phyloP scores from a whole-genome alignment of 2,329 filamentous ascomycete genomes.

The Periglandula ipomoeae region DNA sequence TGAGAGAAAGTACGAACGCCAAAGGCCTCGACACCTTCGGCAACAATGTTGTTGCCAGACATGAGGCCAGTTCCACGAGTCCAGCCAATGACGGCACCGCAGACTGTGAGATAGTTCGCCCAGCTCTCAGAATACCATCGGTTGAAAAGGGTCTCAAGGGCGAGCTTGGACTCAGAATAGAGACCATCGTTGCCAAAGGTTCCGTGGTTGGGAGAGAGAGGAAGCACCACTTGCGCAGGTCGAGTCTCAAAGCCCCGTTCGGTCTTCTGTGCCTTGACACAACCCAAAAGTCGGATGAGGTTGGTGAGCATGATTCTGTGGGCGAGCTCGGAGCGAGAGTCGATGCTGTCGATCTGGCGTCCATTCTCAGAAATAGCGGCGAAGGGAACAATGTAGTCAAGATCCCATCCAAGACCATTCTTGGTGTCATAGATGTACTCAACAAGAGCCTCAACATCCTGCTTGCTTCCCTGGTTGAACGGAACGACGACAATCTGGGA shows the following conservation, averaged over 20 bases:
- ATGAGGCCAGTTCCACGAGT: constrained; percentile 97
- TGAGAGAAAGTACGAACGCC: constrained; percentile 98
- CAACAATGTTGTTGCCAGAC: constrained; percentile 95
- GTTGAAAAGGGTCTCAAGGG: constrained; percentile 94
- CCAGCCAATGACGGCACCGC: constrained; percentile 97
- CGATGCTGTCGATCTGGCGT: constrained; percentile 91
- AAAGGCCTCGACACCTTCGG: constrained; percentile 91
- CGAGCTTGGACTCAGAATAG: constrained; percentile 97
- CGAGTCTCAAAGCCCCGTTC: constrained; percentile 86
- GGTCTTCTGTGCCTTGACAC: constrained; percentile 84
- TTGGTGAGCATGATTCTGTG: constrained; percentile 99
- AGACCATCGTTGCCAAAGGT: constrained; percentile 97
- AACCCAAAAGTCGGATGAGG: constrained; percentile 80
- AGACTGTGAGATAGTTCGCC: constrained; percentile 96
- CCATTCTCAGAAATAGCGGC: constrained; percentile 97
- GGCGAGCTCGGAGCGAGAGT: constrained; percentile 94
- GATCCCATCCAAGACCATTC: constrained; percentile 94
- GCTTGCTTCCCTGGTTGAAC: constrained; percentile 98
- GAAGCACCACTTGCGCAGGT: constrained; percentile 91
- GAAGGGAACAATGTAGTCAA: constrained; percentile 93
- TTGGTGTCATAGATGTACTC: constrained; percentile 96
- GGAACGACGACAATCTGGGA: constrained; percentile 97
- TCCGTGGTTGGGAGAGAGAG: constrained; percentile 94
- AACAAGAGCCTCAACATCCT: constrained; percentile 88
- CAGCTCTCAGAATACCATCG: constrained; percentile 97